phyloP scores from a whole-genome alignment of 179 eudicot species.

The Sideroxylon spinosum region DNA sequence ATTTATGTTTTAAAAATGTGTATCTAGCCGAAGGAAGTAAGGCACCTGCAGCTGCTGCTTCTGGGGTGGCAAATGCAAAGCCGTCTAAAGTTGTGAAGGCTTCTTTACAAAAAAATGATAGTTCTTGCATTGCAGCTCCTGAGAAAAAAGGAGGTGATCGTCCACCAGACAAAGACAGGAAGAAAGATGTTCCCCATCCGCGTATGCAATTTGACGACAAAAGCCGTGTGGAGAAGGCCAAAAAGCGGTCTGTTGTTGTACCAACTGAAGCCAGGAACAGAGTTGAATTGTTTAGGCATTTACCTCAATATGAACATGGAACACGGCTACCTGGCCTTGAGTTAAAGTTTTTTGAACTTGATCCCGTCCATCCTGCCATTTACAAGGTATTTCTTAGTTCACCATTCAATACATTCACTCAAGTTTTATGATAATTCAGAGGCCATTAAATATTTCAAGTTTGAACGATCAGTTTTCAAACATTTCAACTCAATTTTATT shows the following conservation, averaged over 20 bases:
- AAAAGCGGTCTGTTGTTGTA: slow-evolving; percentile 87
- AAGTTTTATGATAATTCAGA: background rate
- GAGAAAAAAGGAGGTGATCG: slow-evolving; percentile 86
- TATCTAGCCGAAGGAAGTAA: slow-evolving; percentile 58
- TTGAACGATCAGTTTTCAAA: background rate
- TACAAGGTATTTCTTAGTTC: slow-evolving; percentile 51
- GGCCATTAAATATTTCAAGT: background rate
- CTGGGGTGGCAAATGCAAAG: slow-evolving; percentile 48
- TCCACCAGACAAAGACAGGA: slow-evolving; percentile 77
- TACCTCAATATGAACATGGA: slow-evolving; percentile 98
- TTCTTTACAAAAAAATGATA: slow-evolving; percentile 54
- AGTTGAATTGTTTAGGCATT: slow-evolving; percentile 95
- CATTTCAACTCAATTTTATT: background rate
- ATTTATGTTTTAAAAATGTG: slow-evolving; percentile 5
- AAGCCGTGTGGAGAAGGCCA: slow-evolving; percentile 90
- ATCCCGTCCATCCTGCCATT: slow-evolving; percentile 84
- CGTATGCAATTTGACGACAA: slow-evolving; percentile 98
- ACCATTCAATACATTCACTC: background rate
- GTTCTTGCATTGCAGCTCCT: slow-evolving; percentile 53
- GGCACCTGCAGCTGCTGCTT: slow-evolving; percentile 38
- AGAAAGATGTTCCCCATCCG: slow-evolving; percentile 96
- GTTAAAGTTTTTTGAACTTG: slow-evolving; percentile 74
- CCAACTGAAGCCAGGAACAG: slow-evolving; percentile 91
- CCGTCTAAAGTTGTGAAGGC: slow-evolving; percentile 53
- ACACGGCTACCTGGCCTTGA: slow-evolving; percentile 75